phyloP scores from a whole-genome alignment of 31 red algal genomes.

The Porphyra umbilicalis region DNA sequence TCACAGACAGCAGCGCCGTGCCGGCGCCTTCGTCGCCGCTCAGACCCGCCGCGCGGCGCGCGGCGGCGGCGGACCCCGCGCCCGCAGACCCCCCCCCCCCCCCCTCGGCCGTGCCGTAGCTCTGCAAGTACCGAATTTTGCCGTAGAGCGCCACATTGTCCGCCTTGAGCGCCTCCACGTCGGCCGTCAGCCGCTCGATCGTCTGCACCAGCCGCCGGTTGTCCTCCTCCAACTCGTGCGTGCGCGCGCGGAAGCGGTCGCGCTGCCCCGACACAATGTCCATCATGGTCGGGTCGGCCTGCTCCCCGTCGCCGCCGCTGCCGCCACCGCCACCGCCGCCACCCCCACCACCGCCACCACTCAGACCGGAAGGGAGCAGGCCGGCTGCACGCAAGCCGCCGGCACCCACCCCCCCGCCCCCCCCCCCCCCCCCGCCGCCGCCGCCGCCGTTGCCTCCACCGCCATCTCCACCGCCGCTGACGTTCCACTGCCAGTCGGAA shows the following conservation, averaged over 20 bases:
- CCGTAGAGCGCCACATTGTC: slow-evolving; percentile 71
- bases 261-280: slow-evolving; percentile 83
- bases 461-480: background rate
- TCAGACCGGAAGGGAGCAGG: background rate
- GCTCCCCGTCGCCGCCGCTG: background rate
- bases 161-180: slow-evolving; percentile 60
- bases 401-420: background rate
- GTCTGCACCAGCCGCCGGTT: slow-evolving; percentile 60
- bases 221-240: slow-evolving; percentile 76
- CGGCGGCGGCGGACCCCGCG: background rate
- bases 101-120: slow-evolving; percentile 12
- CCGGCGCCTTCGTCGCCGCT: background rate
- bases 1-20: background rate
- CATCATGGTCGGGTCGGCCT: slow-evolving; percentile 65
- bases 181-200: slow-evolving; percentile 50
- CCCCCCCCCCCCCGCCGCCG: background rate
- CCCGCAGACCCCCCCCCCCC: background rate
- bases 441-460: background rate
- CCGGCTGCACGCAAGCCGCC: background rate
- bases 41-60: background rate
- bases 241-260: slow-evolving; percentile 70
- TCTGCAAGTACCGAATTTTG: slow-evolving; percentile 76
- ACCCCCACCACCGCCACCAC: background rate
- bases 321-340: background rate
- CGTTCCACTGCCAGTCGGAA: background rate